These are phyloP conservation scores for thale cress (Arabidopsis thaliana) DNA, from an alignment of 345 rosid genomes.

Conservation along the genomic window TAIR10.1 NC_003070.9:16655001-16655500, in stretches of 20 bases:
- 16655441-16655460: not conserved
- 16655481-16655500: constrained; percentile 89
- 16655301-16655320: constrained; percentile 99
- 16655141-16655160: constrained; percentile 90
- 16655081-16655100: constrained; percentile 22
- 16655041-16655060: not conserved
- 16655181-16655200: constrained; percentile 98
- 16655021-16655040: constrained; percentile 63
- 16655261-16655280: not conserved
- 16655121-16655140: constrained; percentile 98
- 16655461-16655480: constrained; percentile 62
- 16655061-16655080: not conserved
- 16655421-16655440: not conserved
- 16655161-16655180: constrained; percentile 99
- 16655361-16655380: constrained; percentile 99
- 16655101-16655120: constrained; percentile 74
- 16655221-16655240: not conserved
- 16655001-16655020: constrained; percentile 93
- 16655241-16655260: not conserved
- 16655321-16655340: constrained; percentile 99
- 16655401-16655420: constrained; percentile 19
- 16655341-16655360: constrained; percentile 94
- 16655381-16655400: constrained; percentile 65
- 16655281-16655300: constrained; percentile 61
- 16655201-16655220: not conserved